A percentile compares a stretch with the other conserved stretches of the same genome.
phyloP scores from a whole-genome alignment of 371 early-diverging fungal species.

The Syncephalastrum sp. region DNA sequence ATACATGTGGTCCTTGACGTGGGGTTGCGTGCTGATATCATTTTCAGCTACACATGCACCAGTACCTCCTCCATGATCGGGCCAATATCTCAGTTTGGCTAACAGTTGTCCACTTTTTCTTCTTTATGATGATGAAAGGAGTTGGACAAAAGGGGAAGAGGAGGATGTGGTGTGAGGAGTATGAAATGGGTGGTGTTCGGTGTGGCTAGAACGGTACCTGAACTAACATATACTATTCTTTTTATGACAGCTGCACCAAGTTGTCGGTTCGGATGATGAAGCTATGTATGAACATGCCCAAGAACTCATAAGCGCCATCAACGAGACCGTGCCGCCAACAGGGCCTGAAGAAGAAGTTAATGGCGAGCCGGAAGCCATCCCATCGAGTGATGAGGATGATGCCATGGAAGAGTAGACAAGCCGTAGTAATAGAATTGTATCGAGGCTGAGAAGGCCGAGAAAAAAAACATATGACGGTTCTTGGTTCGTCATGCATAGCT shows the following conservation, averaged over 20 bases:
- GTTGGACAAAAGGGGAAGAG: conserved; percentile 5
- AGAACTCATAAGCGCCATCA: conserved; percentile 62
- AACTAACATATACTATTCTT: conserved; percentile 16
- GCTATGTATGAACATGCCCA: conserved; percentile 67
- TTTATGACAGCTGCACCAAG: conserved; percentile 52
- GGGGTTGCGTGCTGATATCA: no score
- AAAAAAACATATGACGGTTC: no score
- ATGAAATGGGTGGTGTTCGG: conserved; percentile 6
- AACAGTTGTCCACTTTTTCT: not conserved
- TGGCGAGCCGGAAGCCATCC: conserved; percentile 32
- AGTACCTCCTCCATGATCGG: conserved; percentile 1
- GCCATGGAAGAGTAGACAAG: conserved; percentile 36
- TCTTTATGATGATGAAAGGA: not conserved
- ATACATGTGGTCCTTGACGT: no score
- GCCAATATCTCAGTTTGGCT: conserved; percentile 3
- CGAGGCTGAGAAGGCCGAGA: no score
- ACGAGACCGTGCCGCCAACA: conserved; percentile 48
- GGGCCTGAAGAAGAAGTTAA: conserved; percentile 34
- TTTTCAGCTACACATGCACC: no score
- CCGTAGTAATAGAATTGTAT: no score
- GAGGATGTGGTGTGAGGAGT: not conserved
- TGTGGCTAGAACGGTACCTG: conserved; percentile 8
- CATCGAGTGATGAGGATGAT: conserved; percentile 42
- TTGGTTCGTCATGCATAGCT: no score
- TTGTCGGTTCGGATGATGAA: conserved; percentile 65